These are phyloP conservation scores for Bjerkandera adusta DNA, from an alignment of 1,284 basidiomycete genomes.

Conservation along the genomic window DNA sequence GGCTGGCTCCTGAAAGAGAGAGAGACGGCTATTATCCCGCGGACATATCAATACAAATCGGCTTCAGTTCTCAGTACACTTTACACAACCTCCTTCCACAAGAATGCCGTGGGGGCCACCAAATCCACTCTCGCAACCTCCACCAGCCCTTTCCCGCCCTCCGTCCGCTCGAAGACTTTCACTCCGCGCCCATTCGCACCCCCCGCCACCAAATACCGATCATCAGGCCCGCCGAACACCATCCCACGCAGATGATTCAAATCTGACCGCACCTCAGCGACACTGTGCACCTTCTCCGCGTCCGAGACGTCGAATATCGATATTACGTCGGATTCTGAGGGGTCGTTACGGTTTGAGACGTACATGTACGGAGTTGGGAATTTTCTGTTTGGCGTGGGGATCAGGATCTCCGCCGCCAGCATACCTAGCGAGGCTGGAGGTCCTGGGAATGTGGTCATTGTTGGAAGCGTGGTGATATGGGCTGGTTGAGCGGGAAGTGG, in stretches of 20 bases:
- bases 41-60: no score
- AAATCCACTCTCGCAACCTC: conserved; percentile 30
- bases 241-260: conserved; percentile 36
- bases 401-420: conserved; percentile 46
- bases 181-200: conserved; percentile 33
- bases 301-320: conserved; percentile 45
- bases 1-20: no score
- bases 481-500: conserved; percentile 37
- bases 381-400: conserved; percentile 43
- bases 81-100: no score
- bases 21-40: no score
- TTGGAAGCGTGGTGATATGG: conserved; percentile 41
- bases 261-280: conserved; percentile 34
- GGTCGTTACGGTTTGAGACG: conserved; percentile 65
- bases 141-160: conserved; percentile 33
- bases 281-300: conserved; percentile 25
- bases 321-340: conserved; percentile 59
- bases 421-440: conserved; percentile 30
- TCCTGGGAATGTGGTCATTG: conserved; percentile 43
- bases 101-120: conserved; percentile 31
- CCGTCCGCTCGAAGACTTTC: conserved; percentile 33
- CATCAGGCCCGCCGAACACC: conserved; percentile 33
- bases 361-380: conserved; percentile 61
- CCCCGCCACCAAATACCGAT: conserved; percentile 33
- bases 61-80: no score